Evolutionary conservation across 768 basidiomycete species (phyloP).

Genomic region (Rhodocollybia butyracea): DNA sequence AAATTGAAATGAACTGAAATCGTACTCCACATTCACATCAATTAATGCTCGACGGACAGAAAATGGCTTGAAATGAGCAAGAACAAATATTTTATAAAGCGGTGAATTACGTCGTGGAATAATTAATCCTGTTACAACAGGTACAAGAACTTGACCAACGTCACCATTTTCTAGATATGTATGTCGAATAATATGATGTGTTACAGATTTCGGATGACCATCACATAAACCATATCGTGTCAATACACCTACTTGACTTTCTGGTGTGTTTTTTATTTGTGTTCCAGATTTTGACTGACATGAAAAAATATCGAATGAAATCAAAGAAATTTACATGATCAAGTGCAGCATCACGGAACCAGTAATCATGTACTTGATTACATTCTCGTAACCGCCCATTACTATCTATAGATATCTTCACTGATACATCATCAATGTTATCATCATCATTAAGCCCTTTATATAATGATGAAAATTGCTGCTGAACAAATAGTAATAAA

Average conservation of each 20-base stretch:
- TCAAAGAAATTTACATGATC: conserved; percentile 23
- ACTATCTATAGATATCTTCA: background rate
- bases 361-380: conserved; percentile 26
- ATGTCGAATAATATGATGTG: conserved; percentile 14
- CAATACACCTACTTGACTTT: background rate
- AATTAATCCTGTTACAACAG: background rate
- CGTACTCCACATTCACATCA: no score
- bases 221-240: background rate
- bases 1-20: no score
- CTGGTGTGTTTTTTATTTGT: background rate
- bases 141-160: background rate
- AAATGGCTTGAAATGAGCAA: conserved; percentile 21
- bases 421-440: no score
- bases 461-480: no score
- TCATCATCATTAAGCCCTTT: background rate
- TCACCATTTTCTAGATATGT: conserved; percentile 8
- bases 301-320: conserved; percentile 15
- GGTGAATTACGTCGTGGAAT: background rate
- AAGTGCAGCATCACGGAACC: conserved; percentile 14
- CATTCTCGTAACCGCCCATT: conserved; percentile 11
- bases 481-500: conserved; percentile 1
- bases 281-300: background rate
- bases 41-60: background rate
- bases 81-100: conserved; percentile 13
- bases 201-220: conserved; percentile 10